Conservation (phyloP, 2,329 filamentous ascomycete genomes). For the Alternaria arbusti region DNA sequence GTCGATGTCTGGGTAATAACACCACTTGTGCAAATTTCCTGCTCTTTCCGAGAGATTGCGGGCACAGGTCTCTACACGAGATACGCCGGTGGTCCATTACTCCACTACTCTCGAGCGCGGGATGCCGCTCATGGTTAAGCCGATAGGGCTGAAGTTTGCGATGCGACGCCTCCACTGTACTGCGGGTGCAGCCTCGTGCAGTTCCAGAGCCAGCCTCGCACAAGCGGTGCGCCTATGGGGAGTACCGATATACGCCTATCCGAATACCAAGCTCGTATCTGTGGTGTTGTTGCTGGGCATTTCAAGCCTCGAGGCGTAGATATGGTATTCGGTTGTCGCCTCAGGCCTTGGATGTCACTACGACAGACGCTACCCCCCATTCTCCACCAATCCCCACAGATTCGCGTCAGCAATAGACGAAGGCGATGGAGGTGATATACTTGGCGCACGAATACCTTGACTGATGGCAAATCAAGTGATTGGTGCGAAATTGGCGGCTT, state of each 20-base stretch:
- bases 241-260: neutral
- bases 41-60: neutral
- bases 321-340: slow-evolving; percentile 6
- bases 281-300: slow-evolving; percentile 7
- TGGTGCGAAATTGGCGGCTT: slow-evolving; percentile 39
- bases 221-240: neutral
- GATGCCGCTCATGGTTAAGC: slow-evolving; percentile 1
- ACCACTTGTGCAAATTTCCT: neutral
- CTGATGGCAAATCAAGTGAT: slow-evolving; percentile 21
- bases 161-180: neutral
- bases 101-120: neutral
- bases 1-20: neutral
- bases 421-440: slow-evolving; percentile 10
- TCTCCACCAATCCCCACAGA: slow-evolving; percentile 41
- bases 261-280: slow-evolving; percentile 2
- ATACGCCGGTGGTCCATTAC: slow-evolving; percentile 3
- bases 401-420: slow-evolving; percentile 28
- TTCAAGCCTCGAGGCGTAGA: slow-evolving; percentile 3
- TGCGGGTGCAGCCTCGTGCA: neutral
- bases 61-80: neutral
- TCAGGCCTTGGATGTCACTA: slow-evolving; percentile 5
- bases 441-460: slow-evolving; percentile 26
- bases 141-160: slow-evolving; percentile 9
- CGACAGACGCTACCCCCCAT: slow-evolving; percentile 13
- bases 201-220: slow-evolving; percentile 1